Percentiles rank a stretch among this genome's conserved stretches.
Evolutionary conservation across 2,329 filamentous ascomycete species (phyloP).

Genomic region (Dothideomycetes sp.): DNA sequence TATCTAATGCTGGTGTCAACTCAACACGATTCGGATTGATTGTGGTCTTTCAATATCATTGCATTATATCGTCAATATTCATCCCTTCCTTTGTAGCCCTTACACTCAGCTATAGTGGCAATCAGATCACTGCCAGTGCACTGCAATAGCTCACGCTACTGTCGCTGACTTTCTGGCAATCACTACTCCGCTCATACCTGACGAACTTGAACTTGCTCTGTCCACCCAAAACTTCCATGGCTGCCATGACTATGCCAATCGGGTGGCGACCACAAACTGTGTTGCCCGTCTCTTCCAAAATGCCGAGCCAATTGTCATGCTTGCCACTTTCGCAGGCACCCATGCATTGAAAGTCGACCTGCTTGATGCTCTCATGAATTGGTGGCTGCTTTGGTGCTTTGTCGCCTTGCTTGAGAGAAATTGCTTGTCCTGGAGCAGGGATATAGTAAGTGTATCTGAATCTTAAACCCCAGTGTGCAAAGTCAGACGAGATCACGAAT

Average conservation of each 20-base stretch:
- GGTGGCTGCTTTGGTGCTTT: slow-evolving; percentile 33
- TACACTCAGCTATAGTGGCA: too few species aligned
- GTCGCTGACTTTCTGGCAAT: slow-evolving; percentile 56
- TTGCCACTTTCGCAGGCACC: slow-evolving; percentile 68
- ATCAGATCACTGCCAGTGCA: slow-evolving; percentile 69
- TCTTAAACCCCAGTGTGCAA: slow-evolving; percentile 85
- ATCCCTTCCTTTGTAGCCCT: too few species aligned
- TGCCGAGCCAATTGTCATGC: slow-evolving; percentile 58
- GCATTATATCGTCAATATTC: too few species aligned
- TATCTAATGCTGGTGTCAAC: too few species aligned
- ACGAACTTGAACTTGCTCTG: slow-evolving; percentile 58
- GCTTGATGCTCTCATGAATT: slow-evolving; percentile 77
- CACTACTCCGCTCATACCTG: slow-evolving; percentile 74
- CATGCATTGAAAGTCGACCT: slow-evolving; percentile 73
- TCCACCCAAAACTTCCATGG: slow-evolving; percentile 51
- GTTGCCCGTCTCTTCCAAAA: slow-evolving; percentile 64
- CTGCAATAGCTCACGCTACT: slow-evolving; percentile 94
- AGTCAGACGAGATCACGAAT: slow-evolving; percentile 89
- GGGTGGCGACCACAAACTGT: slow-evolving; percentile 93
- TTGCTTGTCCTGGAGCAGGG: slow-evolving; percentile 32
- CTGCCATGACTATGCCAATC: slow-evolving; percentile 86
- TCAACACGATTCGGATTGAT: too few species aligned
- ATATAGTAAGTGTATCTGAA: slow-evolving; percentile 80
- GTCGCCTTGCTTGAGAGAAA: slow-evolving; percentile 31
- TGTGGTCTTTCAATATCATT: too few species aligned